Evolutionary conservation across 1,284 basidiomycete genomes (phyloP), one percentile per base, ranked within the genome.

Genomic region (Sanghuangporus baumii): DNA sequence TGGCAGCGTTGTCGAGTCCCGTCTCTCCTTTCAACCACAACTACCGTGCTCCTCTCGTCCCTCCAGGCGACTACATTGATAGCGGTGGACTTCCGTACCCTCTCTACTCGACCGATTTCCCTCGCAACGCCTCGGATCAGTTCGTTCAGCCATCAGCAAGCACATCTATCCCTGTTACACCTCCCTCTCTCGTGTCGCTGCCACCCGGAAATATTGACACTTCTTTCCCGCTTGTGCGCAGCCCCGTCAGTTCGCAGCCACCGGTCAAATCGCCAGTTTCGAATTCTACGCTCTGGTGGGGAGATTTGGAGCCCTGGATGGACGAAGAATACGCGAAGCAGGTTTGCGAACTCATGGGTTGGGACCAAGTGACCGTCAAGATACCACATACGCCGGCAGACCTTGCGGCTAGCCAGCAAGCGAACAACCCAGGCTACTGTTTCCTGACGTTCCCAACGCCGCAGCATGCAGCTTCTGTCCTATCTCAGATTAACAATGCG

Each of bases 291-390:
- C 84, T 93, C 64, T 89, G 85, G 80, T 91, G 91, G 87, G 84
- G 86, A 69, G 87, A 90, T 71, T 81, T 93, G 62, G 92, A 94
- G 74, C 85, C 88, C 69, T 94, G 91, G 92, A 94, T 94, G 91
- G 91, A 93, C 76, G 91, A 92, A 81, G 88, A 91, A 72, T 94
- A 93, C 77, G 89, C 85, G 52, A 88, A 88, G 73, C 88, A 91
- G 72, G 89, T 92, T 69, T 90, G 89, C 74, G 76, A 73, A 61
- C 78, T 92, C 71, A 89, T 91, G 88, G 82, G 85, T 66, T 92
- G 90, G 89, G 86, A 89, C 61, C 82, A 87, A 31, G 77, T 85
- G 72, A 81, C 73, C 69, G 82, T 90, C 75, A 88, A 86, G 72
- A 85, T 90, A 38, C 87, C 88, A 38, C 86, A 78, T 66, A 81